Evolutionary conservation across 805 yeast species (phyloP).

Genomic region (Starmerella davenportii): DNA sequence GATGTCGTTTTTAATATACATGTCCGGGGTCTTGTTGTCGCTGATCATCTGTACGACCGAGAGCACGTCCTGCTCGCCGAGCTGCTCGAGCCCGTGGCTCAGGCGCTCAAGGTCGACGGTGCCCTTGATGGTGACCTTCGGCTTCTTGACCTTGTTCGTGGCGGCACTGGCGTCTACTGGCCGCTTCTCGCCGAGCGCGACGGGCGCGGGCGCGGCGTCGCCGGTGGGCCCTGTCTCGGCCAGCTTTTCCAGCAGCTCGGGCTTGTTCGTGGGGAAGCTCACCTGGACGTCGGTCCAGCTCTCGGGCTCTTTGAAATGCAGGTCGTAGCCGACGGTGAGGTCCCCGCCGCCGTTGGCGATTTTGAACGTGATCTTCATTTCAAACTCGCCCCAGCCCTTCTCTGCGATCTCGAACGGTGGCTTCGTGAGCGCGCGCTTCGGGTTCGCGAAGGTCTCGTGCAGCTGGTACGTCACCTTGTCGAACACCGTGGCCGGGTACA

Average conservation of each 20-base stretch:
- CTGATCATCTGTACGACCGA: constrained; percentile 96
- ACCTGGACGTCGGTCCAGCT: constrained; percentile 65
- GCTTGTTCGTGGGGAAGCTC: constrained; percentile 58
- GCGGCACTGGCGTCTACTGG: constrained; percentile 19
- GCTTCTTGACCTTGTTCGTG: constrained; percentile 21
- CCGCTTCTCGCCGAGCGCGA: constrained; percentile 25
- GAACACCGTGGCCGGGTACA: constrained; percentile 68
- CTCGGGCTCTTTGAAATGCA: constrained; percentile 62
- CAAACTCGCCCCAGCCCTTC: constrained; percentile 98
- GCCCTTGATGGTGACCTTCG: constrained; percentile 30
- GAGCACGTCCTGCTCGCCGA: constrained; percentile 79
- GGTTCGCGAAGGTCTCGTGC: constrained; percentile 89
- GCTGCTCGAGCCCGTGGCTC: constrained; percentile 74
- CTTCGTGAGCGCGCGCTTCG: constrained; percentile 60
- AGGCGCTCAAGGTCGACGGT: constrained; percentile 72
- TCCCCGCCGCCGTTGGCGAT: constrained; percentile 79
- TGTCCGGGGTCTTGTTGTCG: constrained; percentile 83
- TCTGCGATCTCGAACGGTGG: constrained; percentile 79
- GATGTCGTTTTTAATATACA: constrained; percentile 87
- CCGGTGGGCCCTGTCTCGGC: constrained; percentile 75
- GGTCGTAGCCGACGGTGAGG: constrained; percentile 68
- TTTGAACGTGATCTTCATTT: constrained; percentile 60
- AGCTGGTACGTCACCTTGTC: constrained; percentile 85
- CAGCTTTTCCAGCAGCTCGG: constrained; percentile 50
- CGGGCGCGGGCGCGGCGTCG: constrained; percentile 18